Conservation (phyloP, 163 green algal genomes). For the Chlamydomonas reinhardtii region DNA sequence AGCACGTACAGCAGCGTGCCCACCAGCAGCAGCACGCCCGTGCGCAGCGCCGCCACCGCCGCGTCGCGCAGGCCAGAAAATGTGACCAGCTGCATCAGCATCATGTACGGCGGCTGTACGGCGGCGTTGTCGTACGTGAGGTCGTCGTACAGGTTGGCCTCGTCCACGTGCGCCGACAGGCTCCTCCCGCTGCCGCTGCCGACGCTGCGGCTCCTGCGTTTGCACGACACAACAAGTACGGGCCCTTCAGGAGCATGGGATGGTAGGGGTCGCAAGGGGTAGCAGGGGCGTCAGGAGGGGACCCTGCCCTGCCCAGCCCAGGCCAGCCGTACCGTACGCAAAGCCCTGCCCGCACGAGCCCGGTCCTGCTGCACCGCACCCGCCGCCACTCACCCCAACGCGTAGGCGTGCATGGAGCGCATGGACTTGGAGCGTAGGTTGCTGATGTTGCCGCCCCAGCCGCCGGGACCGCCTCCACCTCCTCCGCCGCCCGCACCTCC, state of each 20-base stretch:
- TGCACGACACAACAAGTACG: no score
- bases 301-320: no score
- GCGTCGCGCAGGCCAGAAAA: neutral
- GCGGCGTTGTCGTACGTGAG: neutral
- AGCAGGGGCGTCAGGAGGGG: no score
- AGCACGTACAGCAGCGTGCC: constrained; percentile 25
- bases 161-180: neutral
- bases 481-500: no score
- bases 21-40: neutral
- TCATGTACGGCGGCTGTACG: constrained; percentile 33
- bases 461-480: no score
- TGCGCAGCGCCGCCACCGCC: neutral
- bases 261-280: no score
- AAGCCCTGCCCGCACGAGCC: no score
- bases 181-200: neutral
- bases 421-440: neutral
- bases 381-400: neutral
- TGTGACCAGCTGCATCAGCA: constrained; percentile 13
- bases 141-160: constrained; percentile 9
- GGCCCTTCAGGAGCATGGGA: no score
- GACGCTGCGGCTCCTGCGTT: neutral
- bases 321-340: no score
- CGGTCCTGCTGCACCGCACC: neutral
- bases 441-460: neutral
- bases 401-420: constrained; percentile 5